A percentile compares a stretch with the other conserved stretches of the same genome.
phyloP scores from a whole-genome alignment of 495 filamentous ascomycete species.

The Talaromyces trachyspermus region DNA sequence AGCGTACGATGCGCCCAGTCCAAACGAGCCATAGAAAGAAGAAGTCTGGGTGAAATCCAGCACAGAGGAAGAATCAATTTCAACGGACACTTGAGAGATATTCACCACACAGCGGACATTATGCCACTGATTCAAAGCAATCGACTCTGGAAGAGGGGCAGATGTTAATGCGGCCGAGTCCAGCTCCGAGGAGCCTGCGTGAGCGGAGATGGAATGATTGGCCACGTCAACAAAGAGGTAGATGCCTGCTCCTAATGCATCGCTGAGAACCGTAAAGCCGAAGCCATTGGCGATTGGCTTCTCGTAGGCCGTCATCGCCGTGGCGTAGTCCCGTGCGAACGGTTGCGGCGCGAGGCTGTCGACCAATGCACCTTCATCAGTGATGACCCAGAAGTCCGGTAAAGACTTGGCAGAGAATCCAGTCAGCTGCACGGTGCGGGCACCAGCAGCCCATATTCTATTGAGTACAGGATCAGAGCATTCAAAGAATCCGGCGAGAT shows the following conservation, averaged over 20 bases:
- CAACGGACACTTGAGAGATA: conserved; percentile 10
- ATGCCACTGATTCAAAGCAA: conserved; percentile 13
- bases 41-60: conserved; percentile 13
- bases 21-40: conserved; percentile 14
- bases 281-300: conserved; percentile 13
- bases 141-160: conserved; percentile 9
- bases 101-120: conserved; percentile 11
- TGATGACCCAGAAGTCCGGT: conserved; percentile 16
- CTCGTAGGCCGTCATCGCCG: conserved; percentile 8
- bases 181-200: conserved; percentile 6
- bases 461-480: conserved; percentile 13
- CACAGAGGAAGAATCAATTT: conserved; percentile 8
- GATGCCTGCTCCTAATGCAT: conserved; percentile 14
- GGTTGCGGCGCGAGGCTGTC: conserved; percentile 15
- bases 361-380: conserved; percentile 13
- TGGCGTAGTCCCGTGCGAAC: conserved; percentile 4
- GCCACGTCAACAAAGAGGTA: conserved; percentile 15
- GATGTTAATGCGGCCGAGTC: conserved; percentile 3
- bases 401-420: conserved; percentile 11
- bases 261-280: conserved; percentile 14
- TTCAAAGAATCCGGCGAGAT: conserved; percentile 15
- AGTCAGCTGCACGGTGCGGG: conserved; percentile 15
- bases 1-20: conserved; percentile 14
- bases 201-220: conserved; percentile 11
- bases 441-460: conserved; percentile 14